Base-by-base conservation (phyloP, 2,329 filamentous ascomycete genomes). In the Westerdykella ornata region DNA sequence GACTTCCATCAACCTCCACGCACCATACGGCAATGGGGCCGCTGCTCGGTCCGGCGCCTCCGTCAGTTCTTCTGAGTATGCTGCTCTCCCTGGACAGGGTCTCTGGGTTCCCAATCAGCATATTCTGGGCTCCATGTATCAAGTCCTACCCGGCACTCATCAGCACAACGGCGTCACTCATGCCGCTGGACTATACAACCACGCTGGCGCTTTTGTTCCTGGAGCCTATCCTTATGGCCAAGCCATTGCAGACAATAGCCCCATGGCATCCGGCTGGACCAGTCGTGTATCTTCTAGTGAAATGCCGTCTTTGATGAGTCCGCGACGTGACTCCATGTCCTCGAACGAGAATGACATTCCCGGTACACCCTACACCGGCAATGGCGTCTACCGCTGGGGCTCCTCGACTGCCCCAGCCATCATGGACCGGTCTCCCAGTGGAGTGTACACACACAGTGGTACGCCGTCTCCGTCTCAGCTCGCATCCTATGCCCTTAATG, bases 341-440 rank as follows among this genome's bases (percentile, higher is more conserved):
- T 74, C 72, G 26, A 73, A 73, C 52, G 72, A 74, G 65, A 71
- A 73, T 43, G 72, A 74, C 37, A 65, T 72, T 46, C 72, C 72
- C 15, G 70, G 69, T 16, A 75, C 72, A 7, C 72, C 72, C 3
- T 68, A 65, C 36, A 61, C 55, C 14, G 68, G 65, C 22, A 68
- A 68, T 44, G 63, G 67, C 35, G 60, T 66, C 43, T 74, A 72
- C 22, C 66, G 68, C 29, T 67, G 67, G 35, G 67, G 66, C 37
- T 60, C 70, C 20, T 62, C 68, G 34, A 62, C 73, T 15, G 22
- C 22, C 7, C 22, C 22, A 26, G 59, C 70, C 26, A 71, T 74
- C 59, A 62, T 70, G 54, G 72, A 74, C 49, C 70, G 71, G 38
- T 74, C 72, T 15, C 72, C 72, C 1, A 72, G 66, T 41, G 70